Conservation (phyloP, 2,329 filamentous ascomycete species). For the Cladosporium velox region DNA sequence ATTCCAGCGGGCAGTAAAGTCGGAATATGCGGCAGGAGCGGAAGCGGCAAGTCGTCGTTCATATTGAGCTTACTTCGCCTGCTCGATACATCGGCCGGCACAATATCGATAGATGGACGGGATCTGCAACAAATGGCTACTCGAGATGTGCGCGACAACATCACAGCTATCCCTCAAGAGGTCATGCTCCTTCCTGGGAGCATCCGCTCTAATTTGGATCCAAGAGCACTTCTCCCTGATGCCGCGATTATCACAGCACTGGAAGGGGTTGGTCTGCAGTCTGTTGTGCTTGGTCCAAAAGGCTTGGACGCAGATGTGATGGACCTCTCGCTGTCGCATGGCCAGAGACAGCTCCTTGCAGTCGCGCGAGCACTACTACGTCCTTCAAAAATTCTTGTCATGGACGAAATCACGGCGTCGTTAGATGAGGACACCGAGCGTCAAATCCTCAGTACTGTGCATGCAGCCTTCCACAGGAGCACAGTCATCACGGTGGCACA, state of each 20-base stretch:
- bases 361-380: conserved; percentile 50
- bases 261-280: background rate
- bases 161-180: conserved; percentile 55
- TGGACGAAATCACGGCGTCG: conserved; percentile 41
- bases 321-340: conserved; percentile 43
- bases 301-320: conserved; percentile 1
- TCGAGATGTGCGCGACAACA: conserved; percentile 46
- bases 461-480: conserved; percentile 50
- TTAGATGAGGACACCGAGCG: conserved; percentile 60
- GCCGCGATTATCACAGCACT: background rate
- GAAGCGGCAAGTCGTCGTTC: conserved; percentile 55
- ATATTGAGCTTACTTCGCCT: conserved; percentile 53
- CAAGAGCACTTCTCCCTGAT: conserved; percentile 38
- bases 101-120: conserved; percentile 50
- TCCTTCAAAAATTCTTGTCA: conserved; percentile 45
- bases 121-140: conserved; percentile 49
- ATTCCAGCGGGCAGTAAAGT: conserved; percentile 52
- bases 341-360: conserved; percentile 54
- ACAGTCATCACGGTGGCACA: conserved; percentile 63
- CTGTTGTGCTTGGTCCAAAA: background rate
- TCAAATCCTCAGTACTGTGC: conserved; percentile 55
- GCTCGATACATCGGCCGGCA: conserved; percentile 46
- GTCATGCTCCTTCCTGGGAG: conserved; percentile 52
- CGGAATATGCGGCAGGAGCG: conserved; percentile 57
- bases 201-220: conserved; percentile 53